Base-by-base conservation (phyloP, 2,329 filamentous ascomycete species). In the Botrytis hyacinthi region DNA sequence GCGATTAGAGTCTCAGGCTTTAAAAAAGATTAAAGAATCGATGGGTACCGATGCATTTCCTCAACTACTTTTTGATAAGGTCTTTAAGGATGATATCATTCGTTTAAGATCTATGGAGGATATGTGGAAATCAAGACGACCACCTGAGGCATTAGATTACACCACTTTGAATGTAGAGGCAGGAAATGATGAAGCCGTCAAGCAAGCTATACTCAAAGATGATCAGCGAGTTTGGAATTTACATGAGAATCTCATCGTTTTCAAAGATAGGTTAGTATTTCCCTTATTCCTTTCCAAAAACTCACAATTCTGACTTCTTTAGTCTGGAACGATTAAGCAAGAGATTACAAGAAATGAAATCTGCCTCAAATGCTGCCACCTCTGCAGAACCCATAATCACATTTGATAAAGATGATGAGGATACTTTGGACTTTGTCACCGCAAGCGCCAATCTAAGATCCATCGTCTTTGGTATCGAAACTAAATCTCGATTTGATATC, bases 351-450 rank as follows among this genome's bases (percentile, higher is more conserved):
- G 86, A 90, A 68, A 85, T 92, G 74, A 91, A 91, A 81, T 82
- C 83, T 66, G 78, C 80, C 7, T 78, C 83, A 48, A 84, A 84
- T 72, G 83, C 83, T 59, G 18, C 66, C 3, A 82, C 85, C 2
- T 85, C 85, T 0, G 85, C 88, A 22, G 85, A 87, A 26, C 90
- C 92, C 2, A 87, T 91, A 44, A 91, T 99, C 70, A 90, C 88
- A 2, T 99, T 99, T 80, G 96, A 99, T 85, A 99, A 99, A 84
- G 96, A 99, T 81, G 96, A 99, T 79, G 89, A 91, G 51, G 95
- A 98, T 80, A 98, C 95, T 0, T 86, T 99, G 12, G 95, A 99
- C 80, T 98, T 99, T 81, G 96, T 99, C 10, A 89, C 94, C 1
- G 90, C 96, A 0, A 93, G 92, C 77, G 94, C 95, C 44, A 99